Evolutionary conservation across 2,329 filamentous ascomycete species (phyloP).

Genomic region (Cladophialophora immunda): DNA sequence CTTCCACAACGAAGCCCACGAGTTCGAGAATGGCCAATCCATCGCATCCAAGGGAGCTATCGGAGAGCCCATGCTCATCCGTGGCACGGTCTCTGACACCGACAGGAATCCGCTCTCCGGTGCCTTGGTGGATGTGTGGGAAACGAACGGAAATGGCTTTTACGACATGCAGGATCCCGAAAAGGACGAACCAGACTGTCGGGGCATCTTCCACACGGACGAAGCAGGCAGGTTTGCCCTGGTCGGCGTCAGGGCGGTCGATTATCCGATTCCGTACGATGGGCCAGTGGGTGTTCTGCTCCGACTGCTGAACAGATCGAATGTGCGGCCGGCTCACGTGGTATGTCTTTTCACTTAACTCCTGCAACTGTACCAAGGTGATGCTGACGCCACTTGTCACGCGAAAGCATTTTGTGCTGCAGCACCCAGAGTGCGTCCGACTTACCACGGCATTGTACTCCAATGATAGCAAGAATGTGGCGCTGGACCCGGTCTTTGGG

Average conservation of each 20-base stretch:
- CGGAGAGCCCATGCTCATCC: slow-evolving; percentile 28
- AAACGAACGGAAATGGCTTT: slow-evolving; percentile 30
- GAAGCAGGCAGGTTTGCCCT: slow-evolving; percentile 25
- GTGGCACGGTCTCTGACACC: slow-evolving; percentile 25
- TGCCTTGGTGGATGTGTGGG: slow-evolving; percentile 29
- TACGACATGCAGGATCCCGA: slow-evolving; percentile 34
- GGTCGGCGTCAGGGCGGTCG: slow-evolving; percentile 26
- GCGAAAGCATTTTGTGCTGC: slow-evolving; percentile 53
- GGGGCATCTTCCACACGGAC: slow-evolving; percentile 28
- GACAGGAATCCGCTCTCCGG: slow-evolving; percentile 21
- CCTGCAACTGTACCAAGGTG: background rate
- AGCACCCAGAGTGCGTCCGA: slow-evolving; percentile 63
- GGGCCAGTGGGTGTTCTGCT: slow-evolving; percentile 63
- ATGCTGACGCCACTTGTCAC: slow-evolving; percentile 5
- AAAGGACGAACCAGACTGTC: slow-evolving; percentile 29
- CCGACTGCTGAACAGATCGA: slow-evolving; percentile 63
- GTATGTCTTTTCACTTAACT: slow-evolving; percentile 2
- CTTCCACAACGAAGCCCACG: slow-evolving; percentile 30
- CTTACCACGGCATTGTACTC: slow-evolving; percentile 68
- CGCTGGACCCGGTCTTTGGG: slow-evolving; percentile 68
- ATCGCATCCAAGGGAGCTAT: slow-evolving; percentile 26
- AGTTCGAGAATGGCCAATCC: slow-evolving; percentile 22
- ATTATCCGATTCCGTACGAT: slow-evolving; percentile 32
- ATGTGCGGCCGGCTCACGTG: slow-evolving; percentile 68
- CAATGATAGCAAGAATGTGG: slow-evolving; percentile 64